Percentiles rank a stretch among this genome's conserved stretches.
Evolutionary conservation across 2,329 filamentous ascomycete genomes (phyloP).

Genomic region (Thielaviopsis cerberus): DNA sequence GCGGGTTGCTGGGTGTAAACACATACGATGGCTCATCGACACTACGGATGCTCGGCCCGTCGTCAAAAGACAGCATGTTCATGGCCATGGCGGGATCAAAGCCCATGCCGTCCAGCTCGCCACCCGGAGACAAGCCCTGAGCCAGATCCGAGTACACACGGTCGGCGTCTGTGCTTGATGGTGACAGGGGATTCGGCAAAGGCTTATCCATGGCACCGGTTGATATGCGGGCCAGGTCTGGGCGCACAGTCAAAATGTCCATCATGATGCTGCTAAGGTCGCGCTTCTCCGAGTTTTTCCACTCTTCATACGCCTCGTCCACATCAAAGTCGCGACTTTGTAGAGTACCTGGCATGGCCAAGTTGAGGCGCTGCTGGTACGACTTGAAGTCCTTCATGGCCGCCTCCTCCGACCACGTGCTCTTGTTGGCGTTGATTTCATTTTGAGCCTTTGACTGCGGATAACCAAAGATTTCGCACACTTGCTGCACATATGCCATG

Average conservation of each 20-base stretch:
- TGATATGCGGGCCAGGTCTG: slow-evolving; percentile 64
- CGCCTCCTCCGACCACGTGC: slow-evolving; percentile 76
- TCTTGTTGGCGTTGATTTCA: slow-evolving; percentile 67
- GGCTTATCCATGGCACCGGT: slow-evolving; percentile 38
- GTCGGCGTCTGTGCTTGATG: slow-evolving; percentile 24
- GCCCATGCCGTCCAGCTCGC: slow-evolving; percentile 18
- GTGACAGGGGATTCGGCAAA: slow-evolving; percentile 31
- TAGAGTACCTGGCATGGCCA: slow-evolving; percentile 59
- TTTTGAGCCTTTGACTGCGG: slow-evolving; percentile 63
- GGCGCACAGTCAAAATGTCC: slow-evolving; percentile 70
- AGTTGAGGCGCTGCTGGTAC: slow-evolving; percentile 75
- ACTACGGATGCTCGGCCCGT: slow-evolving; percentile 31
- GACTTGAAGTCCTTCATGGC: slow-evolving; percentile 81
- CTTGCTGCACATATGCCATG: slow-evolving; percentile 80
- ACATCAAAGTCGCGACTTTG: slow-evolving; percentile 74
- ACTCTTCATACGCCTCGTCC: slow-evolving; percentile 71
- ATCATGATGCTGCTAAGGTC: slow-evolving; percentile 88
- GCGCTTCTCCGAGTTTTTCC: slow-evolving; percentile 77
- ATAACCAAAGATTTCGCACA: slow-evolving; percentile 71
- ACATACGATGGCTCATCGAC: slow-evolving; percentile 56
- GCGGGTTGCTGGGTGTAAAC: slow-evolving; percentile 72
- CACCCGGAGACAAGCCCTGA: slow-evolving; percentile 30
- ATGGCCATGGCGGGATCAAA: slow-evolving; percentile 27
- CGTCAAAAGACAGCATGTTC: slow-evolving; percentile 43
- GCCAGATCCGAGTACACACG: slow-evolving; percentile 34